Evolutionary conservation across 164 flowering plant species (phyloP).

Genomic region (Magnolia officinalis): DNA sequence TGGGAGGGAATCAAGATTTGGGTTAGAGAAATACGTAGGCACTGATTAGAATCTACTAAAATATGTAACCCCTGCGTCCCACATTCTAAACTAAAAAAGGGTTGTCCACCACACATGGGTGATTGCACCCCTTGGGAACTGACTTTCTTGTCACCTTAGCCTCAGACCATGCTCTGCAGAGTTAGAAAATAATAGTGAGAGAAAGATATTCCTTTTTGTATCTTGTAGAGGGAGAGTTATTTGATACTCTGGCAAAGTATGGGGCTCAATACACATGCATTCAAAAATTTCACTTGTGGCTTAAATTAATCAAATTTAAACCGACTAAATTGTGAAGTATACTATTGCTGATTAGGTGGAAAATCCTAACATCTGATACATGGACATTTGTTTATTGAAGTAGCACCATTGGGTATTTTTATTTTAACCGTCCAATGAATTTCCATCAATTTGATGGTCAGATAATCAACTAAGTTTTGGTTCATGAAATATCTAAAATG

Average conservation of each 20-base stretch:
- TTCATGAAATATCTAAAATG: too few relatives aligned
- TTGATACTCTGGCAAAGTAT: neutral
- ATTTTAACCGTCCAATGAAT: too few relatives aligned
- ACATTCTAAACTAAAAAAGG: neutral
- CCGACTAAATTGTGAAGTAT: too few relatives aligned
- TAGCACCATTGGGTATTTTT: too few relatives aligned
- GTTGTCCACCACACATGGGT: neutral
- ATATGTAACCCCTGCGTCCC: neutral
- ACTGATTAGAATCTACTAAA: neutral
- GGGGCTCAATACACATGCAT: too few relatives aligned
- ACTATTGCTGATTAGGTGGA: too few relatives aligned
- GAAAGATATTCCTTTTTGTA: neutral
- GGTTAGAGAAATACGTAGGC: neutral
- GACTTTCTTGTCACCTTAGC: neutral
- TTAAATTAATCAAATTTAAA: too few relatives aligned
- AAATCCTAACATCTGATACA: too few relatives aligned
- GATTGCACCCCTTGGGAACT: neutral
- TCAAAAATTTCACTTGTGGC: too few relatives aligned
- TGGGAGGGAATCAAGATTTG: neutral
- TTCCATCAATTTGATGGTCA: too few relatives aligned
- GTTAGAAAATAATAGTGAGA: neutral
- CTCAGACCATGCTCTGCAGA: neutral
- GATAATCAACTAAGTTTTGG: too few relatives aligned
- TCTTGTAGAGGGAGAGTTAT: neutral
- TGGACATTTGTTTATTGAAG: too few relatives aligned